Evolutionary conservation across 164 flowering plant genomes (phyloP), one percentile per base, ranked within the genome.

Genomic region (Berberis vulgaris): DNA sequence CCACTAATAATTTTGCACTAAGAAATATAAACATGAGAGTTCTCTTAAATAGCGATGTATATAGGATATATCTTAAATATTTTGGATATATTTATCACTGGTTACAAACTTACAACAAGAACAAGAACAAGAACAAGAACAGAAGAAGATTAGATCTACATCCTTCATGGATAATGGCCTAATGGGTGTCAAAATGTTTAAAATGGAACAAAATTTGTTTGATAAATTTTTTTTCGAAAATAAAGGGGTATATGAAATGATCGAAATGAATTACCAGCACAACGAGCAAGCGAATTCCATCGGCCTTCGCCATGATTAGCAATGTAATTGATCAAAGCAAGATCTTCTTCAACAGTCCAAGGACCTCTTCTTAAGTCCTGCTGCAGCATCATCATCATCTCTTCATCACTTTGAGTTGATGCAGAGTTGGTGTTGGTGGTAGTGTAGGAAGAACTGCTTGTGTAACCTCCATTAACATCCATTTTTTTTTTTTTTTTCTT

Each of bases 341-440:
- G 60, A 67, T 88, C 96, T 69, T 88, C 96, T 53, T 88, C 88
- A 26, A 66, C 78, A 13, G 96, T 86, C 96, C 96, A 88, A 4
- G 89, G 85, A n/a, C 96, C 96, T 71, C 84, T 81, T 45, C 85
- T 75, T 6, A 82, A 68, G 49, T 82, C 89, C 26, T 26, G 26
- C 26, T 26, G 26, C 26, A 26, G 26, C 26, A 26, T 26, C 26
- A 26, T 26, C 74, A 67, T 60, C 40, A 66, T 71, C 38, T 77
- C 75, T 60, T 49, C 56, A 43, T 79, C 76, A 41, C 66, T 65
- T 38, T 58, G 64, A 43, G 54, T 47, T 7, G 64, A 55, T 69
- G 43, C 68, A 61, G 76, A 56, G 60, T 49, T 57, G 26, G 26
- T 26, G 26, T 26, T 26, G 26, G 26, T 26, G 26, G 26, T 26